Conservation (phyloP, 345 rosid genomes). For the Brassica juncea region DNA sequence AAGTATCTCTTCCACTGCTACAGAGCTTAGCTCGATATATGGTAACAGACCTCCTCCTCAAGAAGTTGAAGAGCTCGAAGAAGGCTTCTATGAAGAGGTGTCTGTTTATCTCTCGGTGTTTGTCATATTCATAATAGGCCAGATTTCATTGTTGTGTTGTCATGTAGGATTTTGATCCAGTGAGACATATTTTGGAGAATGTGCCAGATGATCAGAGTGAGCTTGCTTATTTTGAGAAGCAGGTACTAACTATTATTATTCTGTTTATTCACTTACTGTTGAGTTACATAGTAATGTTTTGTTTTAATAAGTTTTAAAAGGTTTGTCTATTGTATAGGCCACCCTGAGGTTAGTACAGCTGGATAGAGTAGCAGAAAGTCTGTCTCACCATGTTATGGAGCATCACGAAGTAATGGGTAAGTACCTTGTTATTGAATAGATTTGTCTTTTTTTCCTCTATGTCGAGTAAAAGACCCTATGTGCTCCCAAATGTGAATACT, state of each 20-base stretch:
- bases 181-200: slow-evolving; percentile 75
- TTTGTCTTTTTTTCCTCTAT: not conserved
- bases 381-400: slow-evolving; percentile 91
- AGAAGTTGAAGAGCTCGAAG: slow-evolving; percentile 66
- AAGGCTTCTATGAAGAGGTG: slow-evolving; percentile 89
- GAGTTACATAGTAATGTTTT: not conserved
- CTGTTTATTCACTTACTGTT: no score
- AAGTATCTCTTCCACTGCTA: slow-evolving; percentile 73
- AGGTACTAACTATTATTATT: slow-evolving; percentile 48
- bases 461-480: not conserved
- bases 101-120: slow-evolving; percentile 2
- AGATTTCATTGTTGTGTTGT: slow-evolving; percentile 6
- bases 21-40: slow-evolving; percentile 72
- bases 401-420: slow-evolving; percentile 99
- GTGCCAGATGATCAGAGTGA: slow-evolving; percentile 72
- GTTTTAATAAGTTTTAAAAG: not conserved
- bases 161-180: slow-evolving; percentile 87
- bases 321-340: slow-evolving; percentile 56
- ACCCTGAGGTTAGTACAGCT: slow-evolving; percentile 86
- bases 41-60: slow-evolving; percentile 66
- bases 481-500: slow-evolving; percentile 1
- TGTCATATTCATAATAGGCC: not conserved
- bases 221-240: slow-evolving; percentile 73
- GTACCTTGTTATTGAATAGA: slow-evolving; percentile 24
- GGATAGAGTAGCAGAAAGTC: slow-evolving; percentile 77